Evolutionary conservation across 2,329 filamentous ascomycete species (phyloP).

Genomic region (Penicillium hesseltinei): DNA sequence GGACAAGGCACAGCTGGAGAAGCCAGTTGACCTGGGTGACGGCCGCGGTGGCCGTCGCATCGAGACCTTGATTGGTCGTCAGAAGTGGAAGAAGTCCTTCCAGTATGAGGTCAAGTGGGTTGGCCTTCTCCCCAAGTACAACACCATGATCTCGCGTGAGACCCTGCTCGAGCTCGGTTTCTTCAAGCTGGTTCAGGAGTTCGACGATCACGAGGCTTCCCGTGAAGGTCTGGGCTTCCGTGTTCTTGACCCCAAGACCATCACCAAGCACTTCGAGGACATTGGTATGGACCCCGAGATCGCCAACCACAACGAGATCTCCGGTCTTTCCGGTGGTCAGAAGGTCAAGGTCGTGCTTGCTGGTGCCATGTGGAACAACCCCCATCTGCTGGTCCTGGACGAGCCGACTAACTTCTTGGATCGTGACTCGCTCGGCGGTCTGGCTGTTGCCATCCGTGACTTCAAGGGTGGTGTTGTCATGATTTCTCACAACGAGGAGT

Average conservation of each 20-base stretch:
- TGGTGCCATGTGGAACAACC: slow-evolving; percentile 98
- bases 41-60: slow-evolving; percentile 75
- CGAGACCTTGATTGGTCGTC: slow-evolving; percentile 87
- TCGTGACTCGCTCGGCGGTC: slow-evolving; percentile 90
- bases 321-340: slow-evolving; percentile 90
- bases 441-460: slow-evolving; percentile 96
- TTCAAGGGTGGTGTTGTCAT: slow-evolving; percentile 98
- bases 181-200: slow-evolving; percentile 92
- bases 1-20: slow-evolving; percentile 89
- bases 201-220: slow-evolving; percentile 98
- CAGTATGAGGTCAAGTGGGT: slow-evolving; percentile 98
- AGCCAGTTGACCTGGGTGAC: slow-evolving; percentile 78
- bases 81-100: slow-evolving; percentile 99
- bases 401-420: slow-evolving; percentile 99
- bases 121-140: slow-evolving; percentile 83
- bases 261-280: slow-evolving; percentile 97
- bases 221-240: slow-evolving; percentile 97
- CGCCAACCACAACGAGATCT: slow-evolving; percentile 98
- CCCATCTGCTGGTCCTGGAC: slow-evolving; percentile 93
- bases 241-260: slow-evolving; percentile 85
- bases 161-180: slow-evolving; percentile 84
- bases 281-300: slow-evolving; percentile 95
- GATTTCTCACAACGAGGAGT: slow-evolving; percentile 99
- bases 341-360: slow-evolving; percentile 99
- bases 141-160: slow-evolving; percentile 88